Evolutionary conservation across 768 basidiomycete species (phyloP).

Genomic region (Coprinellus micaceus): DNA sequence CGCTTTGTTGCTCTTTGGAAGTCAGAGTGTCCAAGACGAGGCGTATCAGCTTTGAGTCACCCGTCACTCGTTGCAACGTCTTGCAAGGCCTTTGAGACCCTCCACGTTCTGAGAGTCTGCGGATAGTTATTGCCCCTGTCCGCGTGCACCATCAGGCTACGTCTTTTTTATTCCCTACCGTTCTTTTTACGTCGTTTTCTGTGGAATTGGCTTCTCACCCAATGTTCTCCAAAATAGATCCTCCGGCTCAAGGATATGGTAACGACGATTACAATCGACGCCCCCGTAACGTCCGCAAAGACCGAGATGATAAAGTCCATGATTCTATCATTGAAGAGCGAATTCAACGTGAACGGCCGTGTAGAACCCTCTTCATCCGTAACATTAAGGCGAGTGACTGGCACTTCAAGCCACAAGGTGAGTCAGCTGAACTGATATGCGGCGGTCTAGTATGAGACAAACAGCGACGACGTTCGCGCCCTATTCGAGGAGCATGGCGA

Average conservation of each 20-base stretch:
- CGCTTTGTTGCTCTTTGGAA: background rate
- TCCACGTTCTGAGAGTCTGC: slow-evolving; percentile 1
- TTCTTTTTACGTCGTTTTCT: slow-evolving; percentile 36
- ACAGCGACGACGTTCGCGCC: slow-evolving; percentile 76
- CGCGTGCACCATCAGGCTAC: slow-evolving; percentile 43
- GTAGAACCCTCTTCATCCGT: slow-evolving; percentile 93
- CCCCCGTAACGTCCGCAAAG: slow-evolving; percentile 57
- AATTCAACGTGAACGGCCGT: slow-evolving; percentile 89
- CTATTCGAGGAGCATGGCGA: slow-evolving; percentile 93
- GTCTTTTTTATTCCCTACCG: slow-evolving; percentile 43
- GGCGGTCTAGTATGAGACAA: slow-evolving; percentile 73
- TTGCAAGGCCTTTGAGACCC: background rate
- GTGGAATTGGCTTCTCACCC: slow-evolving; percentile 43
- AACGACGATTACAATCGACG: slow-evolving; percentile 42
- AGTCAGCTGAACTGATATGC: slow-evolving; percentile 4
- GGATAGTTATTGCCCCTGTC: slow-evolving; percentile 23
- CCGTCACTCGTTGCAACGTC: background rate
- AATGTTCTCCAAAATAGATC: slow-evolving; percentile 58
- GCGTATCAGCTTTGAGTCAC: background rate
- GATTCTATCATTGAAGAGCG: slow-evolving; percentile 92
- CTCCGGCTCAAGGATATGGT: slow-evolving; percentile 52
- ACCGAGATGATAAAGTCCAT: slow-evolving; percentile 86
- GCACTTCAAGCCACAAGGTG: background rate
- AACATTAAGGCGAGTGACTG: slow-evolving; percentile 88
- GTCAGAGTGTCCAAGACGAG: slow-evolving; percentile 6